Base-by-base conservation (phyloP, 2,329 filamentous ascomycete genomes). In the Trichoderma gracile region DNA sequence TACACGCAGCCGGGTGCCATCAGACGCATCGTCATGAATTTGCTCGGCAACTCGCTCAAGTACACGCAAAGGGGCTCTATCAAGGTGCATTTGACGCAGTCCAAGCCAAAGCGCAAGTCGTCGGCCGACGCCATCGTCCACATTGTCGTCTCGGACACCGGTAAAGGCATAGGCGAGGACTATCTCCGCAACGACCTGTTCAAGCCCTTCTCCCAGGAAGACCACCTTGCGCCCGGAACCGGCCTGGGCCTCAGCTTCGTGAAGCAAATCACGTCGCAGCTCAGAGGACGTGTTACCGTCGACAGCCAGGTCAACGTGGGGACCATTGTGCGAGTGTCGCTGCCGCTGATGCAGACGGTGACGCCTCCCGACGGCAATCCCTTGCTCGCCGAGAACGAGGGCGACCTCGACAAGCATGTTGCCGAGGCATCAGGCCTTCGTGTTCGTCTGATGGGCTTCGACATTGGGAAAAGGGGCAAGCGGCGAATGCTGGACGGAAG, bases 171-270 rank as follows among this genome's bases (percentile, higher is more conserved):
- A 38, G 82, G 82, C 0, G 78, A 84, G 10, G 84, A 89, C 10
- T 91, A 86, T 67, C 75, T 90, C 9, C 79, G 82, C 23, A 82
- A 84, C 9, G 80, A 82, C 17, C 73, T 90, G 0, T 91, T 87
- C 70, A 85, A 82, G 0, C 85, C 87, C 0, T 90, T 90, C 65
- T 75, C 81, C 0, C 89, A 91, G 67, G 89, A 91, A 69, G 81
- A 89, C 54, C 75, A 78, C 0, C 73, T 91, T 0, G 79, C 83
- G 0, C 81, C 84, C 0, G 88, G 89, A 0, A 84, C 85, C 0
- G 88, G 89, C 0, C 77, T 91, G 0, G 89, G 89, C 0, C 74
- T 92, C 38, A 87, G 84, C 46, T 84, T 91, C 8, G 88, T 91
- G 3, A 81, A 82, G 25, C 77, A 79, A 53, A 84, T 91, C 7